phyloP scores from a whole-genome alignment of 1,139 yeast genomes.

The Pichia sp. region DNA sequence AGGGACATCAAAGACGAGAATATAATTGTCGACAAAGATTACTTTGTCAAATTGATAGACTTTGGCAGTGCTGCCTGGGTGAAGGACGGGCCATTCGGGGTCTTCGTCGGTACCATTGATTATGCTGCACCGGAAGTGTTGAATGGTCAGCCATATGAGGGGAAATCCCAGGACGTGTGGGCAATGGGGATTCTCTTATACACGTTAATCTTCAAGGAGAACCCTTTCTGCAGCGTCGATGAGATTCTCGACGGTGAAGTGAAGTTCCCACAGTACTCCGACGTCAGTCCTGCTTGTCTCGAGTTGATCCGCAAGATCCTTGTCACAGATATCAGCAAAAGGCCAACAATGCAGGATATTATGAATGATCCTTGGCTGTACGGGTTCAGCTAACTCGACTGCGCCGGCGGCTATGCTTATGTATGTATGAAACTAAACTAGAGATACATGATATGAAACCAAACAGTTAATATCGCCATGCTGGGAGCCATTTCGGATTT shows the following conservation, averaged over 20 bases:
- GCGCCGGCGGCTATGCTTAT: neutral
- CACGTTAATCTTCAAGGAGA: conserved; percentile 88
- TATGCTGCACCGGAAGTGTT: conserved; percentile 97
- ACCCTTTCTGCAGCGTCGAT: conserved; percentile 91
- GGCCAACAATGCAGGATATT: conserved; percentile 74
- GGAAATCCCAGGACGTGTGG: conserved; percentile 96
- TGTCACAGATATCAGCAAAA: conserved; percentile 53
- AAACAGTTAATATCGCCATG: too few relatives aligned
- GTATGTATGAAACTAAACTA: neutral
- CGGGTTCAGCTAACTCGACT: conserved; percentile 13
- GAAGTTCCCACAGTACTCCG: conserved; percentile 60
- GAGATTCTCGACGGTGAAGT: conserved; percentile 90
- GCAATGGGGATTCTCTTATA: conserved; percentile 87
- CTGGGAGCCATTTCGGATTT: neutral
- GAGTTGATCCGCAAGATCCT: conserved; percentile 61
- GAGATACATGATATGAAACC: neutral
- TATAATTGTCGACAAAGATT: conserved; percentile 75
- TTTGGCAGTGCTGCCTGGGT: conserved; percentile 93
- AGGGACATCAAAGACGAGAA: conserved; percentile 96
- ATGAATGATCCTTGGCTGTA: conserved; percentile 64
- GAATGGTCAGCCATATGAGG: conserved; percentile 82
- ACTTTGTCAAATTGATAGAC: conserved; percentile 79
- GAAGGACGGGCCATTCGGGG: conserved; percentile 91
- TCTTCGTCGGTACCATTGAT: conserved; percentile 94
- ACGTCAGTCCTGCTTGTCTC: conserved; percentile 55